phyloP scores from a whole-genome alignment of 768 basidiomycete species.

The Sarcomyxa edulis region DNA sequence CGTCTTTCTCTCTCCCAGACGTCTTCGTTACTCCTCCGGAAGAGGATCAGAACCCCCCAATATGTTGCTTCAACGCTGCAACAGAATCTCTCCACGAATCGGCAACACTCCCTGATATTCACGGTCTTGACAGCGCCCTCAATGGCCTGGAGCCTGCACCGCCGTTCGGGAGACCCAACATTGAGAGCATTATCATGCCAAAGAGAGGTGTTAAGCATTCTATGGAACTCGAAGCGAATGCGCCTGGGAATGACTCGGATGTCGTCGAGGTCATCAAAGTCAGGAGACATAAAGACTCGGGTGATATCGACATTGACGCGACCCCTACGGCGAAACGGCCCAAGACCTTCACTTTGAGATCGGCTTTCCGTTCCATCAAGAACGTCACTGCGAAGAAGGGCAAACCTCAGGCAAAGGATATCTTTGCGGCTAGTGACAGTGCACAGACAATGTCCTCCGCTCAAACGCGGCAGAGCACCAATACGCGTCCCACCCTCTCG shows the following conservation, averaged over 20 bases:
- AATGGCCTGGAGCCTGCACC: slow-evolving; percentile 14
- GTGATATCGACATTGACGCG: slow-evolving; percentile 1
- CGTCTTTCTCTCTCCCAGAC: slow-evolving; percentile 26
- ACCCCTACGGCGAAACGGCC: slow-evolving; percentile 24
- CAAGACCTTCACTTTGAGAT: slow-evolving; percentile 40
- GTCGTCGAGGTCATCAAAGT: slow-evolving; percentile 60
- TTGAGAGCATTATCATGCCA: slow-evolving; percentile 18
- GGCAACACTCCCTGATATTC: slow-evolving; percentile 19
- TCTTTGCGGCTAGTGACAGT: slow-evolving; percentile 21
- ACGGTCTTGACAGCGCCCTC: slow-evolving; percentile 27
- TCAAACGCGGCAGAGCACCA: slow-evolving; percentile 4
- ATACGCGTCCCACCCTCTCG: slow-evolving; percentile 27
- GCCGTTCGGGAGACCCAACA: slow-evolving; percentile 12
- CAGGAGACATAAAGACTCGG: slow-evolving; percentile 16
- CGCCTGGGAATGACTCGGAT: slow-evolving; percentile 41
- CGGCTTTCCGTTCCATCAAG: slow-evolving; percentile 43
- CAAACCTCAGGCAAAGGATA: slow-evolving; percentile 34
- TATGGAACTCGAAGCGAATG: neutral
- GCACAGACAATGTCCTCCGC: slow-evolving; percentile 20
- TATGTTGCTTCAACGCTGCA: slow-evolving; percentile 54
- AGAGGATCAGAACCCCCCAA: slow-evolving; percentile 48
- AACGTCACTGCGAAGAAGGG: slow-evolving; percentile 34
- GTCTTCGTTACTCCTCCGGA: slow-evolving; percentile 56
- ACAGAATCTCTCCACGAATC: slow-evolving; percentile 16
- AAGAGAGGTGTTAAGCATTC: slow-evolving; percentile 10